Evolutionary conservation across 176 grass and related monocot species (phyloP).

Genomic region (Triticum turgidum): DNA sequence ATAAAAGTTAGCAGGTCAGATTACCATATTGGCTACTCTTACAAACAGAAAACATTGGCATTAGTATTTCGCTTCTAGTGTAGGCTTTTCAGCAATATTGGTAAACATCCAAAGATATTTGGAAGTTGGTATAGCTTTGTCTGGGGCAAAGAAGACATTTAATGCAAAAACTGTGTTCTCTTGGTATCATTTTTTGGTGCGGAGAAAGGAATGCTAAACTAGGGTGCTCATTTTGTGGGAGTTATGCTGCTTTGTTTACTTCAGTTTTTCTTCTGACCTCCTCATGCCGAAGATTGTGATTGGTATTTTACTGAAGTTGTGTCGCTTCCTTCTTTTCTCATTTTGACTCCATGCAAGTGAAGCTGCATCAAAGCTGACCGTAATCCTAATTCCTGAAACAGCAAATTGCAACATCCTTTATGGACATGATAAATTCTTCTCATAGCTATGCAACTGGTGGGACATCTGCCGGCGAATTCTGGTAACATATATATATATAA

Average conservation of each 20-base stretch:
- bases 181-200: background rate
- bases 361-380: conserved; percentile 15
- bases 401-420: conserved; percentile 83
- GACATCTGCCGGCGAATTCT: conserved; percentile 90
- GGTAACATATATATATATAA: conserved; percentile 37
- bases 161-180: background rate
- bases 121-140: background rate
- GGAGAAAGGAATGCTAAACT: background rate
- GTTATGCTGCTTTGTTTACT: background rate
- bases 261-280: background rate
- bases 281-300: background rate
- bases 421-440: conserved; percentile 94
- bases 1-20: background rate
- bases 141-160: background rate
- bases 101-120: background rate
- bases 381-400: conserved; percentile 36
- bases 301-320: conserved; percentile 2
- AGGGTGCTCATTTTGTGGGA: background rate
- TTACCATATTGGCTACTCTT: background rate
- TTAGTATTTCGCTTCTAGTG: background rate
- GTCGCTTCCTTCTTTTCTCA: background rate
- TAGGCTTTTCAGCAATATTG: background rate
- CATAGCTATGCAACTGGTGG: conserved; percentile 93
- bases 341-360: conserved; percentile 18
- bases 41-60: background rate